phyloP scores from a whole-genome alignment of 805 yeast genomes.

The Ogataea henricii region DNA sequence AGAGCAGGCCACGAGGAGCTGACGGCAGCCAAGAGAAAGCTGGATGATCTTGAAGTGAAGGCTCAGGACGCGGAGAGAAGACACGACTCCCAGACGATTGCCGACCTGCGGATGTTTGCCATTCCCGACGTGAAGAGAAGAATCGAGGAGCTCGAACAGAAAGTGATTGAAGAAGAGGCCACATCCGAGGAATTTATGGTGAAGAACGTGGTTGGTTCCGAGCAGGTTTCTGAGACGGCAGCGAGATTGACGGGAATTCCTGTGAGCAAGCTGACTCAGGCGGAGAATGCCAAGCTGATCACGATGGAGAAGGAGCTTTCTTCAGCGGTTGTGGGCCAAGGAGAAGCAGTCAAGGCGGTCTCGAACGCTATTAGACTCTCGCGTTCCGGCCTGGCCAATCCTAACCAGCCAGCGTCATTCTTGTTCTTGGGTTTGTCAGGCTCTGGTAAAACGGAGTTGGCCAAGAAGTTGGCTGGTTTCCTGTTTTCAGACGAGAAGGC shows the following conservation, averaged over 20 bases:
- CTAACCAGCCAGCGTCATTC: slow-evolving; percentile 95
- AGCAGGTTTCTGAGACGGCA: slow-evolving; percentile 53
- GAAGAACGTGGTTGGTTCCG: slow-evolving; percentile 84
- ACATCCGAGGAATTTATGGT: slow-evolving; percentile 56
- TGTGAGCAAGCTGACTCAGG: slow-evolving; percentile 89
- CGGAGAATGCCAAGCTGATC: slow-evolving; percentile 90
- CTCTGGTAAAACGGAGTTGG: slow-evolving; percentile 97
- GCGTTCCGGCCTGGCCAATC: slow-evolving; percentile 94
- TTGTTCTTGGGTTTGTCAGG: slow-evolving; percentile 94
- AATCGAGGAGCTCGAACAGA: slow-evolving; percentile 71
- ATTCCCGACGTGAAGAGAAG: slow-evolving; percentile 86
- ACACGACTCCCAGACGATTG: slow-evolving; percentile 90
- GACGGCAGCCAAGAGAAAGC: slow-evolving; percentile 82
- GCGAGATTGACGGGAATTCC: slow-evolving; percentile 85
- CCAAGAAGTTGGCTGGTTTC: slow-evolving; percentile 95
- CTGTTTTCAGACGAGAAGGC: slow-evolving; percentile 95
- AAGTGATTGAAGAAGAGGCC: slow-evolving; percentile 73
- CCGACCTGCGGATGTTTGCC: slow-evolving; percentile 95
- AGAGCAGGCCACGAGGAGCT: slow-evolving; percentile 89
- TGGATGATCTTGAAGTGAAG: slow-evolving; percentile 90
- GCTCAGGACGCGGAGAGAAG: slow-evolving; percentile 97
- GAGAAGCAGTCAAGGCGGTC: slow-evolving; percentile 94
- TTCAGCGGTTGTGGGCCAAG: slow-evolving; percentile 88
- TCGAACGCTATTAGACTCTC: slow-evolving; percentile 91
- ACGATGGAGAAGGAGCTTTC: slow-evolving; percentile 90